phyloP scores from a whole-genome alignment of 176 grass and related monocot species.

The sorghum (Sorghum bicolor) region DNA sequence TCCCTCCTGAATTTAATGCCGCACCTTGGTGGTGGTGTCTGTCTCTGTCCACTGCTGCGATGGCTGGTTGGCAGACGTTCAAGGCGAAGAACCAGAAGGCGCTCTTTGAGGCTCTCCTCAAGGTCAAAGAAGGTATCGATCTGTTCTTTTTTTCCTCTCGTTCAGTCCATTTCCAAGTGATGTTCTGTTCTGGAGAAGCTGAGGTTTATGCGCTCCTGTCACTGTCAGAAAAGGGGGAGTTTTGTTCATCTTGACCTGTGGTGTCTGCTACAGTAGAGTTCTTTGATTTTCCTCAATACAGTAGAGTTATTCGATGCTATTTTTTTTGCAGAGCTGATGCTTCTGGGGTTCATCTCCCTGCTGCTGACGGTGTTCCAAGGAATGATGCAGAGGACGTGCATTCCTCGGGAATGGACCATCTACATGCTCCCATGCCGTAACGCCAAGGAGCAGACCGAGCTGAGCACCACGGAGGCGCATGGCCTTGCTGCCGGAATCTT shows the following conservation, averaged over 20 bases:
- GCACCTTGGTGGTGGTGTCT: neutral
- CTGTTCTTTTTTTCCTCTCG: neutral
- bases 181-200: neutral
- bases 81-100: constrained; percentile 83
- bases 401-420: constrained; percentile 56
- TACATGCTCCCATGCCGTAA: constrained; percentile 73
- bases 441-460: neutral
- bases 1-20: neutral
- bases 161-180: neutral
- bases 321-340: constrained; percentile 81
- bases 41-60: neutral
- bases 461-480: constrained; percentile 10
- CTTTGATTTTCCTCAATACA: neutral
- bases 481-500: constrained; percentile 25
- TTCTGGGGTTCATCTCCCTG: constrained; percentile 93
- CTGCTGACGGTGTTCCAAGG: constrained; percentile 85
- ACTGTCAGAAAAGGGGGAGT: neutral
- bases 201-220: neutral
- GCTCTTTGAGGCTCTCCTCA: constrained; percentile 87
- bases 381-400: constrained; percentile 63
- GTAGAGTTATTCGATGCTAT: neutral
- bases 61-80: constrained; percentile 39
- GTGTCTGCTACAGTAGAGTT: neutral
- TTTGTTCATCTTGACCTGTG: neutral
- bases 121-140: constrained; percentile 86